Percentiles rank a stretch among this genome's conserved stretches.
Evolutionary conservation across 2,329 filamentous ascomycete species (phyloP).

Genomic region (Aspergillus amoenus): DNA sequence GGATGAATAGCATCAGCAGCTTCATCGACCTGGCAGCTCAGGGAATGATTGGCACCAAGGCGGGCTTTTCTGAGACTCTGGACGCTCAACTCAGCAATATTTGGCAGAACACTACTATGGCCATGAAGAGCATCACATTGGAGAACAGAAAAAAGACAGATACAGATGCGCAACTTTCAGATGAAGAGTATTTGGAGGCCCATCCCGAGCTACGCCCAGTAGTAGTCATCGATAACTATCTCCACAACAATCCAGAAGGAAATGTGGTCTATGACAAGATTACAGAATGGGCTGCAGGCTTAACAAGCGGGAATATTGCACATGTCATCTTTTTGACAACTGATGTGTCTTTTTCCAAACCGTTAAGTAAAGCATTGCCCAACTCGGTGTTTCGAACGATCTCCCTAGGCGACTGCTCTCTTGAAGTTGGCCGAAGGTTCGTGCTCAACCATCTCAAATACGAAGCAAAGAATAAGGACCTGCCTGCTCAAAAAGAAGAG

Average conservation of each 20-base stretch:
- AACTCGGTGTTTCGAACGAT: conserved; percentile 89
- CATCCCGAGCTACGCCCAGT: conserved; percentile 82
- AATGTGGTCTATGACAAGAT: conserved; percentile 71
- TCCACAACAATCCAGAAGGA: conserved; percentile 72
- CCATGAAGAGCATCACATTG: conserved; percentile 75
- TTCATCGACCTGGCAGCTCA: conserved; percentile 90
- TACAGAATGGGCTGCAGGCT: conserved; percentile 82
- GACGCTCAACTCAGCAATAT: conserved; percentile 90
- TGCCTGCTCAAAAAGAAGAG: conserved; percentile 37
- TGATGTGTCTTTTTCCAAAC: conserved; percentile 85
- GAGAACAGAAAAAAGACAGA: conserved; percentile 69
- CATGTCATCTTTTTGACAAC: conserved; percentile 94
- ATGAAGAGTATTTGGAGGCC: conserved; percentile 86
- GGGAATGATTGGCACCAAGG: conserved; percentile 89
- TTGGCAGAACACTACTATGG: conserved; percentile 75
- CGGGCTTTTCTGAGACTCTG: conserved; percentile 88
- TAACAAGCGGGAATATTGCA: conserved; percentile 84
- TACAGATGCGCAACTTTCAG: conserved; percentile 68
- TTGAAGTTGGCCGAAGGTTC: conserved; percentile 82
- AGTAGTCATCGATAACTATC: conserved; percentile 87
- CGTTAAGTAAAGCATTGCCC: conserved; percentile 79
- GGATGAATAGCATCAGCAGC: conserved; percentile 93
- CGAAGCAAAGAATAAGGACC: conserved; percentile 36
- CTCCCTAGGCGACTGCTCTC: conserved; percentile 80
- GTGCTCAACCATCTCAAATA: conserved; percentile 76